A percentile compares a stretch with the other conserved stretches of the same genome.
Conservation (phyloP, 495 filamentous ascomycete genomes). For the Xylaria nigripes region DNA sequence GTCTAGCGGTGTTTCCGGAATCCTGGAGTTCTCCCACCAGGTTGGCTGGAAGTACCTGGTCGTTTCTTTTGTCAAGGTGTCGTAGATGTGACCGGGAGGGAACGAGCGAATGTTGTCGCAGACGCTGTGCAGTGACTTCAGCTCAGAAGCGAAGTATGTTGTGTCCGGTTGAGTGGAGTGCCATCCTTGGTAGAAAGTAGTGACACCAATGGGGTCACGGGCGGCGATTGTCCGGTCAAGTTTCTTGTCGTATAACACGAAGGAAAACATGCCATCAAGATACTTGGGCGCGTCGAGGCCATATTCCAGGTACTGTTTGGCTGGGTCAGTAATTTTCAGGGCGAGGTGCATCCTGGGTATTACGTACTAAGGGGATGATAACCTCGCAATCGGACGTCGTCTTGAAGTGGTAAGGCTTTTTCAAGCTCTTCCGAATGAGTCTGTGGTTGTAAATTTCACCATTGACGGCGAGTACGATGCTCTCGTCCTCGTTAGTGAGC, state of each 20-base stretch:
- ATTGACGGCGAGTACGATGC: slow-evolving; percentile 90
- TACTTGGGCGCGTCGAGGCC: slow-evolving; percentile 87
- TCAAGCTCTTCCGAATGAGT: slow-evolving; percentile 76
- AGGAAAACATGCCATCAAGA: slow-evolving; percentile 99
- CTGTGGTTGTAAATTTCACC: slow-evolving; percentile 99
- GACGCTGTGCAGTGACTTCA: slow-evolving; percentile 87
- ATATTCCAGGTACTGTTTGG: slow-evolving; percentile 74
- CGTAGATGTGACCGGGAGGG: slow-evolving; percentile 91
- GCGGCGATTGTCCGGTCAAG: slow-evolving; percentile 87
- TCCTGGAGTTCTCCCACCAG: slow-evolving; percentile 80
- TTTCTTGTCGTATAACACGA: slow-evolving; percentile 91
- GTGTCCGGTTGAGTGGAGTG: slow-evolving; percentile 73
- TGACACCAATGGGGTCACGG: slow-evolving; percentile 93
- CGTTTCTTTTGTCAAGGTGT: slow-evolving; percentile 74
- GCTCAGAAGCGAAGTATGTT: slow-evolving; percentile 91
- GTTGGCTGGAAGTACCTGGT: slow-evolving; percentile 82
- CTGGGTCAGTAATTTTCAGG: slow-evolving; percentile 16
- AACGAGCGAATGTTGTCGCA: slow-evolving; percentile 93
- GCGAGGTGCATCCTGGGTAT: background rate
- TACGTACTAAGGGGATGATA: slow-evolving; percentile 85
- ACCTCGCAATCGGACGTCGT: slow-evolving; percentile 97
- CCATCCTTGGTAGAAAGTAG: slow-evolving; percentile 91
- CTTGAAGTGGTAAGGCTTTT: slow-evolving; percentile 82
- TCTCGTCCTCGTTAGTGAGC: slow-evolving; percentile 81
- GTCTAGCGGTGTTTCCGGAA: slow-evolving; percentile 73